Base-by-base conservation (phyloP, 2,329 filamentous ascomycete species). In the Colletotrichum siamense region DNA sequence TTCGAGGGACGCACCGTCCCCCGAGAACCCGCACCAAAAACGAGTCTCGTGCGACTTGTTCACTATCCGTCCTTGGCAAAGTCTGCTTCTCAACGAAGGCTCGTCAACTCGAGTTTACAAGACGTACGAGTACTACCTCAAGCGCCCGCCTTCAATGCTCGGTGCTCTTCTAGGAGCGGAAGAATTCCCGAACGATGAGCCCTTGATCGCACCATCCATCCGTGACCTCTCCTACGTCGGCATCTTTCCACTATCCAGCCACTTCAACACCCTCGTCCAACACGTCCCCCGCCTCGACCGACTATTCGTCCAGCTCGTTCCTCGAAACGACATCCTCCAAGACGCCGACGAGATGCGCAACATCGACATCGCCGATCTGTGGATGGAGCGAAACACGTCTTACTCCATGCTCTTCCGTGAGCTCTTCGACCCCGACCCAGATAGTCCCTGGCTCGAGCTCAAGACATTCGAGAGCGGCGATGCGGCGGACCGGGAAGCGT, bases 51-150 rank as follows among this genome's bases (percentile, higher is more conserved):
- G 82, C 77, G 82, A 81, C 13, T 83, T 95, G 1, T 89, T 95
- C 61, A 88, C 88, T 30, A 85, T 90, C n/a, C 88, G 90, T 2
- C 89, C 90, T 3, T 96, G 95, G 94, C 88, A 87, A 0, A 88
- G 90, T 22, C 80, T 95, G 1, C 86, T 90, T 3, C 90, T 95
- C 78, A 96, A 96, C 81, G 94, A 96, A 84, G 94, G 94, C 10
- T 95, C 94, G 0, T 95, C 92, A 6, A 89, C 94, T n/a, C 89
- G 89, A 73, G 93, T 92, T 8, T 96, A 95, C 84, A 89, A 90
- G 63, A 92, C 91, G 6, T 94, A 95, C 82, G 92, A 95, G 79
- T 95, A 93, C 84, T 95, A 93, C 80, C 87, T 92, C 44, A 91
- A 92, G 61, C 87, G 88, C 2, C 89, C 93, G 8, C 93, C 92